phyloP scores from a whole-genome alignment of 2,329 filamentous ascomycete species.

The Gaeumannomyces sp. region DNA sequence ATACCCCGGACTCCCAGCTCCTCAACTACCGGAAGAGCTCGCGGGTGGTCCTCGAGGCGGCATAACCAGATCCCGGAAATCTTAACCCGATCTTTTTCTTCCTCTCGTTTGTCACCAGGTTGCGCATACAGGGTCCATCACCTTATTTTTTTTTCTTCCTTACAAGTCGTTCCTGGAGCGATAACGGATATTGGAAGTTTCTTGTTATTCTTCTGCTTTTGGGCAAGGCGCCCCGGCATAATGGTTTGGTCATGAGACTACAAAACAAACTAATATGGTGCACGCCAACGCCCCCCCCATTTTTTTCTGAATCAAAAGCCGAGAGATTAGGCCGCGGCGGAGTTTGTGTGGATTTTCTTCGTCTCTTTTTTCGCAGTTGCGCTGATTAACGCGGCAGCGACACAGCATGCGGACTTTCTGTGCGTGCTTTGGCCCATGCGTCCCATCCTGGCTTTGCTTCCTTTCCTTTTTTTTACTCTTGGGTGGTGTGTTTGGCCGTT shows the following conservation, averaged over 20 bases:
- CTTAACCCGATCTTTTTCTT: not conserved
- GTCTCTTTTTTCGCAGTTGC: not conserved
- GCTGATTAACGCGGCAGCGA: not conserved
- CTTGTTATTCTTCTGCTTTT: not conserved
- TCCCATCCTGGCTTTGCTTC: not conserved
- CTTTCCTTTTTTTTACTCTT: slow-evolving; percentile 9
- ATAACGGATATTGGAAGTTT: not conserved
- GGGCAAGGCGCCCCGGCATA: not conserved
- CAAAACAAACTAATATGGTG: slow-evolving; percentile 1
- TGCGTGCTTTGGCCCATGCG: not conserved
- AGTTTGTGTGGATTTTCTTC: not conserved
- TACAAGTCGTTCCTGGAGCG: not conserved
- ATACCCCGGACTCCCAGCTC: slow-evolving; percentile 24
- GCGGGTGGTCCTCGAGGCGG: slow-evolving; percentile 44
- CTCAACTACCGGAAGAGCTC: slow-evolving; percentile 45
- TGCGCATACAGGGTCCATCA: not conserved
- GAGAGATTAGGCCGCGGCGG: no score
- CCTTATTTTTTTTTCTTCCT: not conserved
- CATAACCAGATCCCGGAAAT: slow-evolving; percentile 19
- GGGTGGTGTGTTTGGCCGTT: not conserved
- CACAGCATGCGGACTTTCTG: not conserved
- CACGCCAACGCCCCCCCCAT: not conserved
- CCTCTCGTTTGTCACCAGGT: not conserved
- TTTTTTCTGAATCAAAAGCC: not conserved
- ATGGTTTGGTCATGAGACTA: not conserved